These are phyloP conservation scores for Pulicaria dysenterica DNA, from an alignment of 129 eudicot genomes.

Conservation along the genomic window DNA sequence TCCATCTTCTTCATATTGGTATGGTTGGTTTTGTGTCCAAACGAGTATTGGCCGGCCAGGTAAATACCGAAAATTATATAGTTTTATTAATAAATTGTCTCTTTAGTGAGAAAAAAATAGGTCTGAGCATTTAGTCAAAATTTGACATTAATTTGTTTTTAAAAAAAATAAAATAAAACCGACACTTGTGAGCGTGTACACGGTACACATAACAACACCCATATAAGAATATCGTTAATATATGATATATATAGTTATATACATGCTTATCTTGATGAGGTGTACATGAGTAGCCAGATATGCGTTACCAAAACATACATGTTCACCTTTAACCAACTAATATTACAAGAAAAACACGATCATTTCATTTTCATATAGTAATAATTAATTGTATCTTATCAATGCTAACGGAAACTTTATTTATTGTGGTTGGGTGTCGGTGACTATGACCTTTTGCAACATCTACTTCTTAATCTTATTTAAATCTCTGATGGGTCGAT, in stretches of 20 bases:
- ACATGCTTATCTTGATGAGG: constrained; percentile 21
- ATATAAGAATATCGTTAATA: neutral
- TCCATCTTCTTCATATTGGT: too few species aligned
- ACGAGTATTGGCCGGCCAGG: too few species aligned
- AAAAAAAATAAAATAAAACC: too few species aligned
- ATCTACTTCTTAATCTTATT: constrained; percentile 23
- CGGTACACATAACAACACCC: too few species aligned
- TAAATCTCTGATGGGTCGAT: constrained; percentile 2
- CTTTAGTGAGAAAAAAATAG: too few species aligned
- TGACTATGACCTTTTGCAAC: constrained; percentile 19
- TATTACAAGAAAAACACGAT: neutral
- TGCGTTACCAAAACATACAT: neutral
- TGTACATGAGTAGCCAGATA: constrained; percentile 13
- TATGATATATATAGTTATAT: neutral
- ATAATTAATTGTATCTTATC: neutral
- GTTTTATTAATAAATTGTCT: too few species aligned
- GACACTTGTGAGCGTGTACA: too few species aligned
- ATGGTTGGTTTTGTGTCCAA: too few species aligned
- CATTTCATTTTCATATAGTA: neutral
- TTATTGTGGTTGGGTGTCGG: constrained; percentile 31
- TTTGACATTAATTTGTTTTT: too few species aligned
- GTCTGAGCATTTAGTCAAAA: too few species aligned
- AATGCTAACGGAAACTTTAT: constrained; percentile 25
- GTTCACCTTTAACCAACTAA: neutral
- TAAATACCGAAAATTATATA: too few species aligned